Evolutionary conservation across 2,329 filamentous ascomycete genomes (phyloP), one percentile per base, ranked within the genome.

Genomic region (Fusarium sp.): DNA sequence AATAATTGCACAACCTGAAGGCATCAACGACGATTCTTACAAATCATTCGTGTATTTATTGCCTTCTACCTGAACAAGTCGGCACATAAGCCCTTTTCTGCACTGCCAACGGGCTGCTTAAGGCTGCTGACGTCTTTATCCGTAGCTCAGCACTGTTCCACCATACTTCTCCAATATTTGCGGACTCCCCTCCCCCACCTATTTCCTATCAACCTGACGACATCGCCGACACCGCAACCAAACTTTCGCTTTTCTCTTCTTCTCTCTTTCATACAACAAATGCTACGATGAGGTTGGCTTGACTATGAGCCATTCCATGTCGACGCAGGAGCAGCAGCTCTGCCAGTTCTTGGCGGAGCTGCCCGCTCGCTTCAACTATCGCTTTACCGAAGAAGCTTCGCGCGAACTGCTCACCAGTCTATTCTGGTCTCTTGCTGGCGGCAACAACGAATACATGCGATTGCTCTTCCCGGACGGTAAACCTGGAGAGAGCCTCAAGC

Each of bases 391-490:
- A 54, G 83, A 88, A 46, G 94, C 94, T 54, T 87, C 88, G 67
- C 86, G 87, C 63, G 88, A 92, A 67, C 89, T 99, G 33, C 83
- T 97, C 57, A 85, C 89, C 75, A 89, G 89, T 59, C 91, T 99
- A 56, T 99, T 98, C 82, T 92, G 89, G 83, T 97, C 92, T 54
- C 88, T 99, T 73, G 92, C 93, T 33, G 91, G 89, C 64, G 89
- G 92, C 67, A 89, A 89, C 64, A 83, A 88, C 60, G 90, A 94
- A 67, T 91, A 94, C 75, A 84, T 98, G 76, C 84, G 85, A 50
- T 86, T 94, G 19, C 88, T 99, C 74, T 99, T 99, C 76, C 94
- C 94, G 1, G 84, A 91, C 40, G 93, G 94, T 14, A 86, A 85
- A 40, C 88, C 91, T 10, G 82, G 85, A 28, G 80, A 84, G n/a